A percentile compares a stretch with the other conserved stretches of the same genome.
phyloP scores from a whole-genome alignment of 768 basidiomycete species.

The Lentinula edodes region DNA sequence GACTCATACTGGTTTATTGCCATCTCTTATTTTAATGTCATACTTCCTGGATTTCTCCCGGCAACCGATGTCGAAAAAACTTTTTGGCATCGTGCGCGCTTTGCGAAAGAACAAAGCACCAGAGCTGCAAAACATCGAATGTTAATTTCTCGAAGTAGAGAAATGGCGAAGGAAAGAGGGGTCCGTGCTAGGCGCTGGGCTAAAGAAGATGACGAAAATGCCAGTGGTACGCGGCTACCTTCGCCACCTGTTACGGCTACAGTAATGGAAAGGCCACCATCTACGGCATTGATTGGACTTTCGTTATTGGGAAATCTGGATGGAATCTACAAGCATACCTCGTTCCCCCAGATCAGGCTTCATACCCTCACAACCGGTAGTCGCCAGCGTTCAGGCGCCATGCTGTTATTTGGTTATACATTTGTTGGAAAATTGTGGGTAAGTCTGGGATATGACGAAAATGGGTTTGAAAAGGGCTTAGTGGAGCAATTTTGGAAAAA shows the following conservation, averaged over 20 bases:
- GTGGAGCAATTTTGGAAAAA: conserved; percentile 68
- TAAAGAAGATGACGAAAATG: conserved; percentile 67
- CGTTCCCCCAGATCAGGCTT: conserved; percentile 53
- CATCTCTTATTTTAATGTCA: conserved; percentile 78
- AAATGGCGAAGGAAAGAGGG: conserved; percentile 64
- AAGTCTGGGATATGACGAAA: conserved; percentile 74
- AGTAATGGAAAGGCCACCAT: conserved; percentile 35
- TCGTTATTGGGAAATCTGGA: conserved; percentile 85
- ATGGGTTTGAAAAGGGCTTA: conserved; percentile 59
- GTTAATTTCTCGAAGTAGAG: conserved; percentile 51
- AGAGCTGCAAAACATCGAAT: conserved; percentile 59
- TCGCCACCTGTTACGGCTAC: not conserved
- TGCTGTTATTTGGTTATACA: conserved; percentile 81
- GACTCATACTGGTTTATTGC: conserved; percentile 79
- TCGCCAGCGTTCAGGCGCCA: conserved; percentile 70
- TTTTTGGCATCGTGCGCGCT: conserved; percentile 73
- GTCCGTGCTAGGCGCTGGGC: conserved; percentile 61
- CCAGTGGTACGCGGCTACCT: conserved; percentile 21
- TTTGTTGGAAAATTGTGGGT: conserved; percentile 73
- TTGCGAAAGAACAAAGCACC: conserved; percentile 63
- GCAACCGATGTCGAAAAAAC: conserved; percentile 31
- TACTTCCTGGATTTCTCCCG: conserved; percentile 73
- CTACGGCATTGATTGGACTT: conserved; percentile 64
- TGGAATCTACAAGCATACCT: conserved; percentile 67
- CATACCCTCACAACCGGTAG: conserved; percentile 80